Evolutionary conservation across 441 rosid species (phyloP).

Genomic region (Macaranga tanarius): DNA sequence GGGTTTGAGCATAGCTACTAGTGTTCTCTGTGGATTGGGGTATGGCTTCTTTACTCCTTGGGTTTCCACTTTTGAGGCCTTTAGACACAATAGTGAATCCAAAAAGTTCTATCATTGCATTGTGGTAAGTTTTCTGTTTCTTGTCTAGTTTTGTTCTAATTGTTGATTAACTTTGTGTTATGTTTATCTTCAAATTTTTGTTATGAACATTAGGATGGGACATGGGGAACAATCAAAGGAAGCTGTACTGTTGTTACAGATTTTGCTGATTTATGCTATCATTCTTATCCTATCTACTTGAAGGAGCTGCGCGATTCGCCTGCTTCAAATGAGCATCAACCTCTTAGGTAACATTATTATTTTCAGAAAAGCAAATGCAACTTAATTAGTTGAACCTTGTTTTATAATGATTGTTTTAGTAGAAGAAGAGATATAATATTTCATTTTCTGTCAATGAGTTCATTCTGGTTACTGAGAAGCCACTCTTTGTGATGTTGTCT

Average conservation of each 20-base stretch:
- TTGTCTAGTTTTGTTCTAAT: background rate
- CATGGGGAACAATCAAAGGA: constrained; percentile 72
- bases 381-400: no score
- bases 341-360: constrained; percentile 50
- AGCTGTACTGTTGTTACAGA: constrained; percentile 69
- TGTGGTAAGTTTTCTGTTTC: constrained; percentile 41
- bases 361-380: background rate
- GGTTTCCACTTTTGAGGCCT: constrained; percentile 85
- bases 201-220: constrained; percentile 62
- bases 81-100: constrained; percentile 53
- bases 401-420: no score
- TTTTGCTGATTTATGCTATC: constrained; percentile 67
- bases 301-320: constrained; percentile 64
- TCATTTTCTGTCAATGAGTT: constrained; percentile 6
- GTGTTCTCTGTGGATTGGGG: constrained; percentile 60
- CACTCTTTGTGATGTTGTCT: constrained; percentile 19
- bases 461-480: background rate
- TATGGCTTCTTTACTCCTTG: constrained; percentile 84
- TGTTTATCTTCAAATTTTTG: background rate
- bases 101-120: constrained; percentile 60
- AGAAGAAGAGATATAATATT: constrained; percentile 10
- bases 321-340: constrained; percentile 46
- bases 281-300: constrained; percentile 64
- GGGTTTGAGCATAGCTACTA: constrained; percentile 66
- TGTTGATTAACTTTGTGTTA: background rate